Conservation (phyloP, 192 early-diverging fungal genomes). For the Backusella tuberculispora region DNA sequence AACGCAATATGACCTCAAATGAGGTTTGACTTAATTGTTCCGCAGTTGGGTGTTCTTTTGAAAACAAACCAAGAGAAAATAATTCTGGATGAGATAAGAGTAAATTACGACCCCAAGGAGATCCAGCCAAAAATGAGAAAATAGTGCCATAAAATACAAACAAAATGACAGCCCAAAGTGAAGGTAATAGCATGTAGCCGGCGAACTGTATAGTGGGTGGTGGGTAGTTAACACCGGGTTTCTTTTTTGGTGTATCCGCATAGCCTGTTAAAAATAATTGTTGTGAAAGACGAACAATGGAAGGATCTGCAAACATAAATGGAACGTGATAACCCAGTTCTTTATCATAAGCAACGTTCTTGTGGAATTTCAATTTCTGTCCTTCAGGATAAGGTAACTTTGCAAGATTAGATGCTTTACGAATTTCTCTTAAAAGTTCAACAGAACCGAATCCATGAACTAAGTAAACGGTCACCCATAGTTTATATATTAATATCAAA, state of each 20-base stretch:
- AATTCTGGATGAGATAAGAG: constrained; percentile 60
- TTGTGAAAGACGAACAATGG: constrained; percentile 55
- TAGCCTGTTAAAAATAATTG: constrained; percentile 54
- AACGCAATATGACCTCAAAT: constrained; percentile 58
- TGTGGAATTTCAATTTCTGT: constrained; percentile 49
- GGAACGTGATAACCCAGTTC: constrained; percentile 55
- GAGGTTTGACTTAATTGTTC: constrained; percentile 58
- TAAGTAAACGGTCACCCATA: constrained; percentile 16
- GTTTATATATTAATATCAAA: too few relatives aligned
- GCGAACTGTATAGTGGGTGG: constrained; percentile 60
- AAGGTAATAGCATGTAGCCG: constrained; percentile 60
- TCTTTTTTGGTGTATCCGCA: constrained; percentile 32
- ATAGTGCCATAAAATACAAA: constrained; percentile 31
- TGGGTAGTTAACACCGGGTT: constrained; percentile 42
- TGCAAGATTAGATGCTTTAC: constrained; percentile 45
- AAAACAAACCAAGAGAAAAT: constrained; percentile 64
- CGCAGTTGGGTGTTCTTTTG: constrained; percentile 54
- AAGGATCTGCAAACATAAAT: constrained; percentile 58
- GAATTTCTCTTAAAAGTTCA: constrained; percentile 48
- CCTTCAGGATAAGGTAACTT: constrained; percentile 51
- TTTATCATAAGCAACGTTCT: constrained; percentile 49
- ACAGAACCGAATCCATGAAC: constrained; percentile 52
- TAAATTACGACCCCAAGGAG: constrained; percentile 55
- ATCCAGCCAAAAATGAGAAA: constrained; percentile 54
- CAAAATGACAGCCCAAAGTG: constrained; percentile 31